A percentile compares a stretch with the other conserved stretches of the same genome.
These are phyloP conservation scores for Lasiodiplodia theobromae DNA, from an alignment of 2,329 filamentous ascomycete genomes.

Conservation along the genomic window DNA sequence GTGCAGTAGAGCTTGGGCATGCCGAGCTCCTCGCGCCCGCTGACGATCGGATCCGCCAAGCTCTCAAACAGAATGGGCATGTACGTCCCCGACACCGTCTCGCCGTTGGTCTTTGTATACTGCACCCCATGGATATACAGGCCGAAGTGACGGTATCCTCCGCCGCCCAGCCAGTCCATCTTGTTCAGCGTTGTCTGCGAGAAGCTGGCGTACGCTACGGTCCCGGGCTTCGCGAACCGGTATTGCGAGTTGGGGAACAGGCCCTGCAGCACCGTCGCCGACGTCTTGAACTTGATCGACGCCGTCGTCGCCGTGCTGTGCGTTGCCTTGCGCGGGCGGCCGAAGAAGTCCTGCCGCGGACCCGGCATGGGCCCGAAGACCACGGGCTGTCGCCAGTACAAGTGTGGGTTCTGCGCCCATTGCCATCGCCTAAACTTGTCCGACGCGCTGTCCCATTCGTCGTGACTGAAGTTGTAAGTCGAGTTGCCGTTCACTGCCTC, in stretches of 20 bases:
- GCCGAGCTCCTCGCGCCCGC: slow-evolving; percentile 66
- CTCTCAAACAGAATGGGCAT: slow-evolving; percentile 66
- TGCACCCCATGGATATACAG: slow-evolving; percentile 69
- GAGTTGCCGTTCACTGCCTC: slow-evolving; percentile 31
- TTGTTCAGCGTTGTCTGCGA: slow-evolving; percentile 50
- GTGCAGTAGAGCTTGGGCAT: slow-evolving; percentile 67
- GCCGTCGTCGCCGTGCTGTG: slow-evolving; percentile 46
- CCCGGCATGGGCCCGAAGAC: slow-evolving; percentile 51
- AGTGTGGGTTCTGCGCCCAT: slow-evolving; percentile 50
- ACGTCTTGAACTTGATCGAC: slow-evolving; percentile 51
- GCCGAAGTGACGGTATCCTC: slow-evolving; percentile 64
- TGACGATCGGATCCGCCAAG: slow-evolving; percentile 66
- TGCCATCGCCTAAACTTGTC: slow-evolving; percentile 60
- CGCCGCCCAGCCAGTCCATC: slow-evolving; percentile 68
- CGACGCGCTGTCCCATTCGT: slow-evolving; percentile 64
- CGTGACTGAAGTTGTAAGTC: slow-evolving; percentile 63
- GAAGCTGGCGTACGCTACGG: slow-evolving; percentile 49
- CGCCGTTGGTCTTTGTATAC: slow-evolving; percentile 60
- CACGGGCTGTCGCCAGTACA: slow-evolving; percentile 53
- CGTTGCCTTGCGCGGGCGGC: slow-evolving; percentile 36
- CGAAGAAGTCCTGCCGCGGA: slow-evolving; percentile 44
- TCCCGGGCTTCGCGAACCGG: slow-evolving; percentile 48
- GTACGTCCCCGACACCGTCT: slow-evolving; percentile 59
- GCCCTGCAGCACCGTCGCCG: slow-evolving; percentile 50
- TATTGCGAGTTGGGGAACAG: slow-evolving; percentile 48